Base-by-base conservation (phyloP, 1,284 basidiomycete species). In the Pseudozyma pruni region DNA sequence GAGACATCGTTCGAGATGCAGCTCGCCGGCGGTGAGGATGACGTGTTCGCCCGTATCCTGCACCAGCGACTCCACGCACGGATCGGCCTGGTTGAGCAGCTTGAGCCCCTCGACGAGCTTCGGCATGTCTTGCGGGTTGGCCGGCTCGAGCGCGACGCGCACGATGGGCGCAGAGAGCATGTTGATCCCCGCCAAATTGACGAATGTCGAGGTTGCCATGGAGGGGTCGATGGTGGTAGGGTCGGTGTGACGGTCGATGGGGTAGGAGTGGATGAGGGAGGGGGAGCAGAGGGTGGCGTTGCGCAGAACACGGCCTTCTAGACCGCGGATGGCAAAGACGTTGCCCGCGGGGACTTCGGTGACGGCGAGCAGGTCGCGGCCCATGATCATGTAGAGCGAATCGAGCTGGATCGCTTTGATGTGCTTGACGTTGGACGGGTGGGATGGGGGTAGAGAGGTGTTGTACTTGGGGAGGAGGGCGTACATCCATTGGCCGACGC, bases 11-110 rank as follows among this genome's bases (percentile, higher is more conserved):
- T 98, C 95, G 20, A 98, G 85, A 83, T 98, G 96, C 54, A 99
- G 84, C 82, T 98, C 96, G 52, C 96, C 96, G 0, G 96, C 96
- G 8, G 93, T 92, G 63, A 98, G 84, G 72, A 99, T 97, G 53
- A 98, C 96, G 83, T 97, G 92, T 83, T 99, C 96, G 37, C 96
- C 96, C 0, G 94, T 97, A 76, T 93, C 89, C 83, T 98, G 95
- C 66, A 98, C 92, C 81, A 97, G 91, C 0, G 92, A 94, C 83
- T 98, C 93, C 16, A 96, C 95, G 75, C 94, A 98, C 1, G 96
- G 95, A 84, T 98, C 96, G 5, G 94, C 90, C 83, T 98, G 94
- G 77, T 91, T 92, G 27, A 99, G 88, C 29, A 98, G 85, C 74
- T 90, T 91, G 49, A 98, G 85, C 0, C 96, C 96, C 48, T 87